Evolutionary conservation across 2,329 filamentous ascomycete genomes (phyloP), one percentile per base, ranked within the genome.

Genomic region (Alternaria tenuissima): DNA sequence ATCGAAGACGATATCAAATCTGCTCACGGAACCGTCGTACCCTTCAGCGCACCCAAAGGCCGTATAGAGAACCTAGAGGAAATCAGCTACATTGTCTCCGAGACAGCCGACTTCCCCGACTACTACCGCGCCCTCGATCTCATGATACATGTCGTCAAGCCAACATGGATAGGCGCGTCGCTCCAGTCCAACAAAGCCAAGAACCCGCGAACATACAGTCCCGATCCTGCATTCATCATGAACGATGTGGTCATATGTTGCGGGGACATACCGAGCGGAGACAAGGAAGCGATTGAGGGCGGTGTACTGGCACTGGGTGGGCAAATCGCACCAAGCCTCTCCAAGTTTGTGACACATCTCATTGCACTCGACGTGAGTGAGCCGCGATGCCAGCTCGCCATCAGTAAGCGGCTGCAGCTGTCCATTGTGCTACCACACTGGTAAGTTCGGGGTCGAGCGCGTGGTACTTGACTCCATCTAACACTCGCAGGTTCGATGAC

Each of bases 361-460:
- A 94, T 96, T 61, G 92, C 94, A 5, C 82, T 97, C 62, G 88
- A 87, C 5, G 84, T 91, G 76, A 89, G 94, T 34, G 87, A 94
- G 57, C 86, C 88, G 3, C 93, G 93, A 76, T 91, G 90, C 63
- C 74, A 85, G 62, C 76, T 87, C 55, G 90, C 89, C 1, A 66
- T 83, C 43, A 81, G 85, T 8, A 96, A 89, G 77, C 86, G 85
- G 2, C 82, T 92, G 55, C 88, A 88, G 55, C 88, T 88, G 78
- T 94, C 93, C 78, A 90, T 97, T 60, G 92, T 99, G 18, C 83
- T 99, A 53, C 95, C 95, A 38, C 95, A 98, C 75, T 98, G 95
- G 92, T 93, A 81, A 72, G 83, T 65, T 7, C 39, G 14, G 39
- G 30, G 30, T 38, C 36, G 7, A 12, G 20, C 9, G 28, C n/a